Evolutionary conservation across 2,329 filamentous ascomycete genomes (phyloP), one percentile per base, ranked within the genome.

Genomic region (Trichophyton verrucosum): DNA sequence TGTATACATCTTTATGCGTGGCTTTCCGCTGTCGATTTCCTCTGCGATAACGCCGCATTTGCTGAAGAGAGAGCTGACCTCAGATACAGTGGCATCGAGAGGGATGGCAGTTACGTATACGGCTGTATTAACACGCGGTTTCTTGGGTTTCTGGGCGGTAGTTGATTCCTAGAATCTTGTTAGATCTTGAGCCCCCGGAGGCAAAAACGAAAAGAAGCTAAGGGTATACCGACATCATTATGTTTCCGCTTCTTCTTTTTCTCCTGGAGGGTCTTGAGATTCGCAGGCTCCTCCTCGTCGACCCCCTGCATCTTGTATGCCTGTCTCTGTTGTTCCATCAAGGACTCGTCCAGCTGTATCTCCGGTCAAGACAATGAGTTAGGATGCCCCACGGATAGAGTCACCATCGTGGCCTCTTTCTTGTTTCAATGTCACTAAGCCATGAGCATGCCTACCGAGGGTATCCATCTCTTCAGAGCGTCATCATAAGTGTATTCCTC

Each of bases 1-100:
- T 20, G 80, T 84, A 75, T 99, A 99, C 73, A 99, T 84, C 76
- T 96, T 97, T 75, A 99, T 92, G 42, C 94, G 86, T 51, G 90
- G 89, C 53, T 85, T 83, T 61, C 89, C 88, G 68, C 86, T 91
- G 69, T 96, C 91, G 65, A 96, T 91, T 74, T 95, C 89, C 74
- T 97, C 91, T 57, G 92, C 90, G 65, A 99, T 91, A 66, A 97
- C 87, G 63, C 91, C 91, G 69, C 84, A 95, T 72, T 89, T 92
- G 57, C 86, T 89, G 77, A 99, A 99, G 30, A 89, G 80, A 24
- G 90, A 83, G 66, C 87, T 82, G 15, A 99, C 84, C 76, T 99
- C 94, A 33, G 88, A 83, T 47, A 86, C 78, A 0, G 87, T 89
- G 49, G 84, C 87, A 72, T 97, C 89, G 44, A 80, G 74, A 0